phyloP scores from a whole-genome alignment of 139 green algal species.

The Coelastrella sp. region DNA sequence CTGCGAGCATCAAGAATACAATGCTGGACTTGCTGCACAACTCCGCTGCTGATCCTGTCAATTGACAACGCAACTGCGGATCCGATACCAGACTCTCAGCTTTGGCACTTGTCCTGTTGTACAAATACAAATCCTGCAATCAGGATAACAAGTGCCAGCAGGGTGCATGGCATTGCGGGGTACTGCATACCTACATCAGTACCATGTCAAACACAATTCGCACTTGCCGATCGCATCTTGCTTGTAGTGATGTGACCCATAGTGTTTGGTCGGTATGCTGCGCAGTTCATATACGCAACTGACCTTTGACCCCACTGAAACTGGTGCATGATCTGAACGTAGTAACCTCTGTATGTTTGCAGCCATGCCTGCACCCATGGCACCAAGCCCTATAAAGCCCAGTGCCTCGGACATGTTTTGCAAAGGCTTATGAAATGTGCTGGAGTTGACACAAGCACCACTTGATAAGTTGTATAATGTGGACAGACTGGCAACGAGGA shows the following conservation, averaged over 20 bases:
- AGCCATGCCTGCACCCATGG: conserved; percentile 43
- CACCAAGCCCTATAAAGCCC: conserved; percentile 46
- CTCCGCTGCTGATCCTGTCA: not conserved
- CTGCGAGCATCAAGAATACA: conserved; percentile 29
- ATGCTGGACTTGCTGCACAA: not conserved
- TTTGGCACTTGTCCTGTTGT: conserved; percentile 43
- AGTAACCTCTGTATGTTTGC: conserved; percentile 14
- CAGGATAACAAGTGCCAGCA: too few species aligned
- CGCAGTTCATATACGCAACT: not conserved
- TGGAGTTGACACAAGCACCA: not conserved
- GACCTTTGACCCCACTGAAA: not conserved
- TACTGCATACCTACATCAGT: too few species aligned
- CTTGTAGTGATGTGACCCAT: too few species aligned
- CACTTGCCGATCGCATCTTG: too few species aligned
- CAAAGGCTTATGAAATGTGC: not conserved
- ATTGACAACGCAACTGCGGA: not conserved
- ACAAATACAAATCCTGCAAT: conserved; percentile 27
- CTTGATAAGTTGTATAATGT: too few species aligned
- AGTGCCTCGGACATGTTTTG: conserved; percentile 5
- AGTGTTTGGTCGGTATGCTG: too few species aligned
- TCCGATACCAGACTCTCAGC: not conserved
- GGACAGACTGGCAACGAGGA: too few species aligned
- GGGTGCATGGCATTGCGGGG: too few species aligned
- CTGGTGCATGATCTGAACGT: not conserved
- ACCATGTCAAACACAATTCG: too few species aligned